Evolutionary conservation across 2,329 filamentous ascomycete species (phyloP), one percentile per base, ranked within the genome.

Genomic region (Ploettnerulaceae sp.): DNA sequence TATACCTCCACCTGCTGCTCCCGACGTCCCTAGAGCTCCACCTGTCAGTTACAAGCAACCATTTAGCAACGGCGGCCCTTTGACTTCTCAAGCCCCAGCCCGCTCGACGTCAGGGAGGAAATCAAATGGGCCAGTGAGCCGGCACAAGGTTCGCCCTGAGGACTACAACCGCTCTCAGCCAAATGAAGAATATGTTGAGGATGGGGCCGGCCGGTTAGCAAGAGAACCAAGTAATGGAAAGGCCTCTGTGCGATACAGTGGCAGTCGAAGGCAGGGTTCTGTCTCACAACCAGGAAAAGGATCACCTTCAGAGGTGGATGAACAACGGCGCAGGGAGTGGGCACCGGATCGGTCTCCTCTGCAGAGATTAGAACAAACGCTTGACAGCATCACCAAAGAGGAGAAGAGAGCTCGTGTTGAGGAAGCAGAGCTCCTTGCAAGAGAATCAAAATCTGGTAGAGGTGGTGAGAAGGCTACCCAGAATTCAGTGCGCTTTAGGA

Each of bases 381-480:
- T 97, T 61, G 86, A 85, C 66, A 89, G 86, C 68, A 91, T 96
- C 66, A 95, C 86, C 65, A 97, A 96, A 66, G 90, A 96, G 68
- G 90, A 96, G 67, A 94, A 95, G 66, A 79, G 91, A 54, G 89
- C 89, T 7, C 78, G 88, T 36, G 81, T 91, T 4, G 79, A 89
- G 63, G 86, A 91, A 59, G 89, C 89, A 5, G 91, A 96, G 65
- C 75, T 81, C 56, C 77, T 79, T 33, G 77, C 83, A 14, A 78
- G 82, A 57, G 82, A 91, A 55, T 54, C 55, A 5, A 61, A 57
- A 31, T 48, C 58, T 17, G 55, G 56, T 57, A 66, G 51, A 15
- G 49, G 55, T 15, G 52, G 53, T 44, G 58, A 62, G 44, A 51
- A 49, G 39, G 22, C 45, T 9, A 45, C 44, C 28, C 58, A 62